These are phyloP conservation scores for Pythium pyrilobum DNA, from an alignment of 352 stramenopile species.

Conservation along the genomic window DNA sequence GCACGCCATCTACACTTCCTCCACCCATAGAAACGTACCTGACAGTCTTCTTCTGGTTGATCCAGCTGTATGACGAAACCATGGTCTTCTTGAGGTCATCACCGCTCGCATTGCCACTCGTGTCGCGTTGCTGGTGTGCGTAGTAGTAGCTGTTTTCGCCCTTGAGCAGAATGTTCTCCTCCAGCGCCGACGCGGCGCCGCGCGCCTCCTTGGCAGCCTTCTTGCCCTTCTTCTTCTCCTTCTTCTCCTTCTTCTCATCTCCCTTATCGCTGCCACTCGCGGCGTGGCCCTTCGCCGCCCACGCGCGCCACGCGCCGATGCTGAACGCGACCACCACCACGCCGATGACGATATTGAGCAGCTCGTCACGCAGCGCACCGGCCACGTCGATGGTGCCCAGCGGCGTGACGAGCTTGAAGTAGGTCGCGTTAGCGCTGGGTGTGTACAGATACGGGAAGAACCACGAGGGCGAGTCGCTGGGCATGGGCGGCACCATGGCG, in stretches of 20 bases:
- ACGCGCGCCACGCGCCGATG: slow-evolving; percentile 7
- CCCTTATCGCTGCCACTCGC: neutral
- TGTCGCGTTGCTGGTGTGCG: slow-evolving; percentile 40
- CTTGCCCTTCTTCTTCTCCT: neutral
- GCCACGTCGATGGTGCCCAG: slow-evolving; percentile 50
- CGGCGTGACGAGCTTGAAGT: slow-evolving; percentile 70
- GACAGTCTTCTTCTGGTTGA: slow-evolving; percentile 61
- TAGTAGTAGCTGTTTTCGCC: slow-evolving; percentile 87
- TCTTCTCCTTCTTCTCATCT: slow-evolving; percentile 6
- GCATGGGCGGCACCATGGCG: slow-evolving; percentile 12
- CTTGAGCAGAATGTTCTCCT: slow-evolving; percentile 64
- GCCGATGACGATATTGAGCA: slow-evolving; percentile 33
- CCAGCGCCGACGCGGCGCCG: slow-evolving; percentile 32
- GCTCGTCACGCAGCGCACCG: slow-evolving; percentile 25
- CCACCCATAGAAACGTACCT: slow-evolving; percentile 24
- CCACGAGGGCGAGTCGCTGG: slow-evolving; percentile 10
- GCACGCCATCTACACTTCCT: neutral
- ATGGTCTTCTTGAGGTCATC: slow-evolving; percentile 40
- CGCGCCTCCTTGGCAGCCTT: slow-evolving; percentile 1
- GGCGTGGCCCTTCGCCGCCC: neutral
- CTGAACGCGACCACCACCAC: slow-evolving; percentile 18
- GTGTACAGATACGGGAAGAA: slow-evolving; percentile 80
- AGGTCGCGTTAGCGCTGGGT: slow-evolving; percentile 41
- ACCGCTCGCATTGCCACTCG: slow-evolving; percentile 11
- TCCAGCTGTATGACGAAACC: slow-evolving; percentile 79